Percentiles rank a stretch among this genome's conserved stretches.
phyloP scores from a whole-genome alignment of 1,284 basidiomycete genomes.

The Heliocybe sulcata region DNA sequence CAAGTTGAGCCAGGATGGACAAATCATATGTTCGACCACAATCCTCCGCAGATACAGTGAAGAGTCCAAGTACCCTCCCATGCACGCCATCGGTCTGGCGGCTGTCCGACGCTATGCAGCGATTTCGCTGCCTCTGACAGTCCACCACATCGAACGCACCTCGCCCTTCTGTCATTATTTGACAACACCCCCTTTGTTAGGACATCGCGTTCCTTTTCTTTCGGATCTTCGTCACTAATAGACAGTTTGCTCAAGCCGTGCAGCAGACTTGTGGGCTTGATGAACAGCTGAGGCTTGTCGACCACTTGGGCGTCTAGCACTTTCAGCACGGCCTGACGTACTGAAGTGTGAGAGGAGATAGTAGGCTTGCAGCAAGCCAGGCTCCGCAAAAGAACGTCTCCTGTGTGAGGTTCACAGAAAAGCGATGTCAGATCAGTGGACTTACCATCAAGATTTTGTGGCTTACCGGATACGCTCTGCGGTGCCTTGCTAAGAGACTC shows the following conservation, averaged over 20 bases:
- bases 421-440: conserved; percentile 14
- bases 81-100: conserved; percentile 42
- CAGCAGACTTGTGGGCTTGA: conserved; percentile 60
- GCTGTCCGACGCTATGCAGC: conserved; percentile 19
- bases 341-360: conserved; percentile 11
- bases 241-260: conserved; percentile 42
- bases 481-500: conserved; percentile 17
- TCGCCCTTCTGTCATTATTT: conserved; percentile 25
- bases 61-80: conserved; percentile 57
- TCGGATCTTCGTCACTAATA: conserved; percentile 21
- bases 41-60: conserved; percentile 65
- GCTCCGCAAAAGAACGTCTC: conserved; percentile 37
- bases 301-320: conserved; percentile 41
- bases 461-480: neutral
- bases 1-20: neutral
- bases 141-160: conserved; percentile 59
- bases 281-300: conserved; percentile 58
- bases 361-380: conserved; percentile 36
- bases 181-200: conserved; percentile 49
- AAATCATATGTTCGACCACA: conserved; percentile 30
- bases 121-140: conserved; percentile 36
- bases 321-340: conserved; percentile 36
- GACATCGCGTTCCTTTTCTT: conserved; percentile 47
- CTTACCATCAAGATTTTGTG: neutral
- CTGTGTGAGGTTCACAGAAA: conserved; percentile 29